Evolutionary conservation across 1,139 yeast genomes (phyloP), one percentile per base, ranked within the genome.

Genomic region (Geotrichum phurueaensis): DNA sequence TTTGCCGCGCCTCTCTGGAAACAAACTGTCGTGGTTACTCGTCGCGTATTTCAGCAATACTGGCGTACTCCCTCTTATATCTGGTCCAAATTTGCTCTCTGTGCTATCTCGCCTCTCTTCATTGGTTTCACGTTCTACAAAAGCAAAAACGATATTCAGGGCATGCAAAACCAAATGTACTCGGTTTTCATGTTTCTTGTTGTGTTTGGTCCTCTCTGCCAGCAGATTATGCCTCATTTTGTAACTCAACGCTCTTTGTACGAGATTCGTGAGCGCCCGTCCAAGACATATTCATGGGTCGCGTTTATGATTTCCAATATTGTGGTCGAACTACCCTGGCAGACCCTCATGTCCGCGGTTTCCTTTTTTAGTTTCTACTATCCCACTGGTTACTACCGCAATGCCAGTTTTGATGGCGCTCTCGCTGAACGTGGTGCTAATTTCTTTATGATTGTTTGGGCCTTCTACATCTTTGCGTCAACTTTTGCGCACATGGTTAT

Each of bases 211-310:
- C 84, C 89, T 53, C 69, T 87, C 64, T 71, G 85, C 61, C 87
- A 89, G 73, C 96, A 89, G 73, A 82, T 85, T 77, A 77, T 89
- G 69, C 95, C 96, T 53, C 78, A 81, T 61, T 89, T 80, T 71
- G 85, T 86, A 56, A 73, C 76, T 55, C 96, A 87, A 73, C 84
- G 97, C 75, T 84, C 84, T 67, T 77, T 91, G 56, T 91, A 89
- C 71, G 96, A 89, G 72, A 92, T 86, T n/a, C 84, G 96, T 72
- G 97, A 91, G 74, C 83, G 96, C 51, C 96, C 96, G 13, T 85
- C 83, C 64, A 83, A 77, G 76, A 84, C 78, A 52, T 88, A 78
- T 65, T 76, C 83, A 2, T 84, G 96, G 95, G 66, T 78, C 74
- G 79, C 84, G 62, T 77, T 81, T 74, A 74, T 89, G 65, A 66